A percentile compares a stretch with the other conserved stretches of the same genome.
phyloP scores from a whole-genome alignment of 331 rosid species.

The Acacia concinna region DNA sequence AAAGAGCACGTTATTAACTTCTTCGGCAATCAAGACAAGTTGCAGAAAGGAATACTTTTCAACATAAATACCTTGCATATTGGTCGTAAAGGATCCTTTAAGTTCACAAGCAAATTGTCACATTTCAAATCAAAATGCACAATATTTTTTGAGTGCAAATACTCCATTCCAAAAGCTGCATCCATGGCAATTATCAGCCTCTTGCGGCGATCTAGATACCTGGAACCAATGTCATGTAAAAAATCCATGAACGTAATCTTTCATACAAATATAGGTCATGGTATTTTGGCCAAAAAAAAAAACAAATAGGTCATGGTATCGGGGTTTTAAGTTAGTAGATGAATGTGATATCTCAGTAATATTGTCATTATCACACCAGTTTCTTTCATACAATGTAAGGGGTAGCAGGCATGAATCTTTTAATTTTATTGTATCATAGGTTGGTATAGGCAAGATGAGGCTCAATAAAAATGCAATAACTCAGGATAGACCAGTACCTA shows the following conservation, averaged over 20 bases:
- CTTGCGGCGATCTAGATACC: constrained; percentile 96
- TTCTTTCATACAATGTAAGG: neutral
- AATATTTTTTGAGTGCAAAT: constrained; percentile 87
- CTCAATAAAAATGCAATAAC: constrained; percentile 17
- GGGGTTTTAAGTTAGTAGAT: neutral
- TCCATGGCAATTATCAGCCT: constrained; percentile 96
- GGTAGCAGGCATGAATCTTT: neutral
- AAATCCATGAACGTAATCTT: neutral
- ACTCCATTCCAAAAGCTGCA: constrained; percentile 99
- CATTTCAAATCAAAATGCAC: constrained; percentile 98
- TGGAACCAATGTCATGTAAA: constrained; percentile 38
- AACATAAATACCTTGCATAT: constrained; percentile 79
- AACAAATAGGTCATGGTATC: constrained; percentile 9
- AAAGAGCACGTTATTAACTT: constrained; percentile 27
- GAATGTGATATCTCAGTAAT: neutral
- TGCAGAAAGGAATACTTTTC: constrained; percentile 9
- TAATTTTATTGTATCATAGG: neutral
- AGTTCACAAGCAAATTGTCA: constrained; percentile 94
- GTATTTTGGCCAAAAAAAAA: too few species aligned
- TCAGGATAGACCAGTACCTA: constrained; percentile 47
- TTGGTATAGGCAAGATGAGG: neutral
- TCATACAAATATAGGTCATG: constrained; percentile 15
- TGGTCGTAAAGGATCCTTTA: constrained; percentile 87
- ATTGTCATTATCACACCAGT: neutral
- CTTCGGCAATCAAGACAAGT: constrained; percentile 14